Percentiles rank a stretch among this genome's conserved stretches.
phyloP scores from a whole-genome alignment of 176 grass and related monocot species.

The bread wheat (Triticum aestivum) region DNA sequence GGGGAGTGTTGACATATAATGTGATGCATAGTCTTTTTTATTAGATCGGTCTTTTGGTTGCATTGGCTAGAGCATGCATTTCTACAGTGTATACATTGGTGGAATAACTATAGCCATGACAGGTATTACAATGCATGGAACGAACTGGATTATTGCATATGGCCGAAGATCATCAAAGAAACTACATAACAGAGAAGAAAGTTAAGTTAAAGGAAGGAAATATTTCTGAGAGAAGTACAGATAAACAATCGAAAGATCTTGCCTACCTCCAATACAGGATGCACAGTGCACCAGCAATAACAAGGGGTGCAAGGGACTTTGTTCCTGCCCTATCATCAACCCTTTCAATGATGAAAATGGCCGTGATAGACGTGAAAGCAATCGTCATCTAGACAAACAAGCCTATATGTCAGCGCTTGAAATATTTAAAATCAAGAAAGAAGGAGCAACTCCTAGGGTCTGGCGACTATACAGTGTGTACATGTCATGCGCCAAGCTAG shows the following conservation, averaged over 20 bases:
- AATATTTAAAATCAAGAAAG: not conserved
- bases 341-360: constrained; percentile 96
- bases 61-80: too few relatives aligned
- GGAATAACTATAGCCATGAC: constrained; percentile 97
- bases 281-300: constrained; percentile 71
- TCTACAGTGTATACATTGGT: constrained; percentile 80
- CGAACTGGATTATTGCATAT: constrained; percentile 82
- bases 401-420: not conserved
- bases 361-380: constrained; percentile 84
- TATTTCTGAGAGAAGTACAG: not conserved
- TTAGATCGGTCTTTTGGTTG: too few relatives aligned
- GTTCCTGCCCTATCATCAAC: constrained; percentile 73
- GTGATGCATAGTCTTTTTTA: too few relatives aligned
- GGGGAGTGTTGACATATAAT: too few relatives aligned
- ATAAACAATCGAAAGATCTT: constrained; percentile 18
- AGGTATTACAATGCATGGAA: constrained; percentile 85
- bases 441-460: not conserved
- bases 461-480: too few relatives aligned
- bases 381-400: constrained; percentile 78
- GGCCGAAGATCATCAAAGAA: constrained; percentile 90
- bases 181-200: constrained; percentile 39
- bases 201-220: not conserved
- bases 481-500: not conserved
- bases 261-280: constrained; percentile 90
- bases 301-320: constrained; percentile 73